Evolutionary conservation across 192 early-diverging fungal species (phyloP), one percentile per base, ranked within the genome.

Genomic region (Coemansia sp.): DNA sequence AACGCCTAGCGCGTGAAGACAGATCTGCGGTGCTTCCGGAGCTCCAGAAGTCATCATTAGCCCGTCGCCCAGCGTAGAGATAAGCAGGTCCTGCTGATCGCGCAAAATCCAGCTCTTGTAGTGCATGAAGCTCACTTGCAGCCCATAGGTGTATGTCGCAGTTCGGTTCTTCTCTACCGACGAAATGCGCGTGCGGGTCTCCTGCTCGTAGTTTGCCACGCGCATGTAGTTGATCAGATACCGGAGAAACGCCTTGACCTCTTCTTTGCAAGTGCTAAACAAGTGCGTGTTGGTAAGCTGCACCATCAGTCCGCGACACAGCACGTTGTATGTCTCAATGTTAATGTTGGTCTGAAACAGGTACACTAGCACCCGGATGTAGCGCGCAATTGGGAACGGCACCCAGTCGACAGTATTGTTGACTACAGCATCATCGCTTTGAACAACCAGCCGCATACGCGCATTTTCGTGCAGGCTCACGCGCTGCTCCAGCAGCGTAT

Each of bases 1-100:
- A 9, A 95, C 71, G 21, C 83, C 88, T 24, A 98, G 81, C 5
- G 88, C 87, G 48, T 97, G 87, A 35, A 97, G 86, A 67, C 93
- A 96, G 25, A 85, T 84, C 63, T 88, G 88, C 12, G 93, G 88
- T 4, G 79, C 79, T 3, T 88, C 85, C 64, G 90, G 86, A 12
- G 85, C 81, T 6, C 82, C 63, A 3, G 69, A 60, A 4, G 53
- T 29, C 64, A 66, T 62, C 14, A 66, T 83, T 55, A 96, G 78
- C 2, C 94, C 94, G 22, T 84, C 72, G 32, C 87, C 83, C 66
- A 98, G 92, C 2, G 90, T 82, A 25, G 67, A 57, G 15, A 95
- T 85, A 5, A 97, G 76, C 38, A 85, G 83, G 51, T 95, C 90
- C 54, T 89, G 79, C 4, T 89, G 79, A n/a, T 83, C 66, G 64